Evolutionary conservation across 2,329 filamentous ascomycete species (phyloP).

Genomic region (Bipolaris cookei): DNA sequence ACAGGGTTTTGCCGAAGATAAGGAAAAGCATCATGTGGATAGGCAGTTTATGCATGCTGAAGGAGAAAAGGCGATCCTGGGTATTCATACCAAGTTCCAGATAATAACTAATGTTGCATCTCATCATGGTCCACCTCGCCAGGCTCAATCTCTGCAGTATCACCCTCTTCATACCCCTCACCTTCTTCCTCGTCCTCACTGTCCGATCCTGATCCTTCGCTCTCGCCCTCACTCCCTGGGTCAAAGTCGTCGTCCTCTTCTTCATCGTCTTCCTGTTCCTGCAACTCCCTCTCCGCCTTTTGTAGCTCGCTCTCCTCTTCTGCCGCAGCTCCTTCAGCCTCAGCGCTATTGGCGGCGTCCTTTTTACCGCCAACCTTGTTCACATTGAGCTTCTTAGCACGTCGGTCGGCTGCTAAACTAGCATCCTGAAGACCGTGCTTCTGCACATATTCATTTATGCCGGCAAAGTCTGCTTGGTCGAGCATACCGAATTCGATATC

Average conservation of each 20-base stretch:
- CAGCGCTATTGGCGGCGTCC: conserved; percentile 21
- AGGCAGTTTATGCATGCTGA: background rate
- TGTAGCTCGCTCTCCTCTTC: conserved; percentile 50
- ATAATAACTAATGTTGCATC: conserved; percentile 30
- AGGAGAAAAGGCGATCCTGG: background rate
- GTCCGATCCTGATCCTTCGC: conserved; percentile 48
- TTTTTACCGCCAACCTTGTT: conserved; percentile 47
- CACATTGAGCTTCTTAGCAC: conserved; percentile 65
- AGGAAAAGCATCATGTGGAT: no score
- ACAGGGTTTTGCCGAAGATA: background rate
- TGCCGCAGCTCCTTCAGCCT: conserved; percentile 21
- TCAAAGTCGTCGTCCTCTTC: conserved; percentile 53
- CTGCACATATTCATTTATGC: conserved; percentile 68
- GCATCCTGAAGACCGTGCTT: conserved; percentile 67
- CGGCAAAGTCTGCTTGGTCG: conserved; percentile 67
- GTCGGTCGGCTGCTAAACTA: conserved; percentile 64
- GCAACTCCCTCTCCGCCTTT: conserved; percentile 47
- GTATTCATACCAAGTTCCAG: background rate
- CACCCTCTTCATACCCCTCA: conserved; percentile 42
- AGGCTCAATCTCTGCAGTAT: conserved; percentile 25
- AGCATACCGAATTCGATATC: conserved; percentile 71
- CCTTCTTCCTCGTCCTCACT: conserved; percentile 44
- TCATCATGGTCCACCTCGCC: conserved; percentile 33
- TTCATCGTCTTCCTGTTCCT: conserved; percentile 50
- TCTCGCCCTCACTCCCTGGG: conserved; percentile 51